Conservation (phyloP, 2,329 filamentous ascomycete genomes). For the Penicillium concentricum region DNA sequence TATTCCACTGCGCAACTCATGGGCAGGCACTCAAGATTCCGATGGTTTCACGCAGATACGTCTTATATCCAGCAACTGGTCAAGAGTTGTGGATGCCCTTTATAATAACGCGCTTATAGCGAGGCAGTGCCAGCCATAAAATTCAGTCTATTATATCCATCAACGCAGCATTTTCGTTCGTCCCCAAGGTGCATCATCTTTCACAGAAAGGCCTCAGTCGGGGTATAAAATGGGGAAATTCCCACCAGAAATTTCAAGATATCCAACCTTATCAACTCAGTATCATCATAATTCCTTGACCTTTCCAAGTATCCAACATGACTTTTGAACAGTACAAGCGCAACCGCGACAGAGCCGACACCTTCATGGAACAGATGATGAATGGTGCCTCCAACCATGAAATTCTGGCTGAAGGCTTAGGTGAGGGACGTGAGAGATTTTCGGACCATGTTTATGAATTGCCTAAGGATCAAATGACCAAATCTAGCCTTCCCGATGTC, state of each 20-base stretch:
- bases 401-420: background rate
- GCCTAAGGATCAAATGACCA: background rate
- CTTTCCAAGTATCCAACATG: background rate
- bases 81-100: background rate
- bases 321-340: background rate
- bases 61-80: background rate
- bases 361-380: background rate
- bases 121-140: background rate
- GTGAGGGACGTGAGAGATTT: background rate
- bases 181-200: background rate
- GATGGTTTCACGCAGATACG: background rate
- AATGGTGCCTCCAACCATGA: background rate
- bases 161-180: background rate
- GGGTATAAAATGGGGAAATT: background rate
- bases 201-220: background rate
- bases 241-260: background rate
- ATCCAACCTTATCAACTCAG: background rate
- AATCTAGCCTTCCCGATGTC: background rate
- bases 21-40: background rate
- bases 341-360: background rate
- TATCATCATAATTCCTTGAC: background rate
- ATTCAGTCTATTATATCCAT: background rate
- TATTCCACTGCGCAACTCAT: background rate
- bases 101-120: background rate
- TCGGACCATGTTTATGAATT: background rate